Base-by-base conservation (phyloP, 75 land plant genomes). In the Cunninghamia lanceolata region DNA sequence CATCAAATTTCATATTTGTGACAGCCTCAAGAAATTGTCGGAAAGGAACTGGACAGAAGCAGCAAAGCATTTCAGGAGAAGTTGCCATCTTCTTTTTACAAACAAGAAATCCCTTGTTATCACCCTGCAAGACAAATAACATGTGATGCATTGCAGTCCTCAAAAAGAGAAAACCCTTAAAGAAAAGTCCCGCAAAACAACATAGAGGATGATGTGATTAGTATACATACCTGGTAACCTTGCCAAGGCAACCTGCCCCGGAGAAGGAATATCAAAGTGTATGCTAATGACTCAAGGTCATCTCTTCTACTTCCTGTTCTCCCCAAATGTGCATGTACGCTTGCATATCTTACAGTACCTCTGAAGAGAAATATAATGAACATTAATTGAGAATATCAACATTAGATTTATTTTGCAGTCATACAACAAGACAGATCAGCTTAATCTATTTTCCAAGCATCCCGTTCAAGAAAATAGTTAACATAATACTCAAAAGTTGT, bases 251-350 rank as follows among this genome's bases (percentile, higher is more conserved):
- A 86, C 74, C 96, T 88, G 74, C 99, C 99, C 15, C 93, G 92
- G 13, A 97, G 91, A 32, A 97, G 94, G 81, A 97, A 96, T 78
- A 96, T 94, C 74, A 97, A 80, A 28, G 99, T 97, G 85, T 97
- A 97, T 0, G 98, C 99, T 35, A 97, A 85, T 42, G 99, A 97
- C 84, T 97, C 99, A 52, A 97, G 91, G 84, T 97, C 99, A 90
- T 97, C 99, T 83, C 99, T 93, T 83, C 99, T 92, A 84, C 98
- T 96, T 28, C 99, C 98, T 73, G 98, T 96, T 21, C 99, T 88
- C 73, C 99, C 99, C 89, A 97, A 91, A 91, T 97, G 99, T 86
- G 99, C 99, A 93, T 97, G 99, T 32, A 95, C 99, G 93, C 99
- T 97, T 30, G 99, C 99, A 93, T 97, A 97, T 13, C 99, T 88